A percentile compares a stretch with the other conserved stretches of the same genome.
phyloP scores from a whole-genome alignment of 306 rosid species.

The Gastrolobium villosum region DNA sequence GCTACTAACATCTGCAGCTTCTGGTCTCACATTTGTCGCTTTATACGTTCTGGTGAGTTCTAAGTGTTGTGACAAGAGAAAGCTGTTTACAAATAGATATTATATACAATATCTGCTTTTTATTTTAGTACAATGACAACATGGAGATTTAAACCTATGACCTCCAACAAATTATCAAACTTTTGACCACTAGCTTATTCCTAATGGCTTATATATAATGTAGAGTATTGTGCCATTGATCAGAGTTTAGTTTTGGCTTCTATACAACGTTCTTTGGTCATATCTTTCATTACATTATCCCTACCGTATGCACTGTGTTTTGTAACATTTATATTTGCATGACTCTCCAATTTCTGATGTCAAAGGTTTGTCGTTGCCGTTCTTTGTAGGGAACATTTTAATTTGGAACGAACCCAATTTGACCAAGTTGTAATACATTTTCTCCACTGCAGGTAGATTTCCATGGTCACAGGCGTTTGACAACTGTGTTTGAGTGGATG shows the following conservation, averaged over 20 bases:
- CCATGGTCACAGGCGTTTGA: conserved; percentile 62
- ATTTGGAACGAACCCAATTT: background rate
- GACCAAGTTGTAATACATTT: conserved; percentile 25
- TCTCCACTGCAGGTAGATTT: conserved; percentile 76
- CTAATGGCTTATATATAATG: background rate
- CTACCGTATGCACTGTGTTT: background rate
- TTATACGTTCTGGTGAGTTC: conserved; percentile 82
- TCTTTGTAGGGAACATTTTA: background rate
- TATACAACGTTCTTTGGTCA: background rate
- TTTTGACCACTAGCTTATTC: background rate
- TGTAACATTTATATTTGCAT: background rate
- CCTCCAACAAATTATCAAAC: background rate
- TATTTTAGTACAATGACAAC: background rate
- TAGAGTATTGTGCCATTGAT: background rate
- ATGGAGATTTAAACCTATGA: background rate
- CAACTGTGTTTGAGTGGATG: conserved; percentile 84
- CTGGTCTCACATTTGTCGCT: conserved; percentile 79
- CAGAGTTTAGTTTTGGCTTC: background rate
- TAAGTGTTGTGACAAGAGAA: conserved; percentile 22
- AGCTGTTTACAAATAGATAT: conserved; percentile 18
- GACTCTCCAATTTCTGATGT: conserved; percentile 1
- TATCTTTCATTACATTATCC: background rate
- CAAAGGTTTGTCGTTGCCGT: background rate
- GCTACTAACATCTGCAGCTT: conserved; percentile 80
- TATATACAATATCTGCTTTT: background rate